These are phyloP conservation scores for Mycogone perniciosa DNA, from an alignment of 2,329 filamentous ascomycete genomes.

Conservation along the genomic window DNA sequence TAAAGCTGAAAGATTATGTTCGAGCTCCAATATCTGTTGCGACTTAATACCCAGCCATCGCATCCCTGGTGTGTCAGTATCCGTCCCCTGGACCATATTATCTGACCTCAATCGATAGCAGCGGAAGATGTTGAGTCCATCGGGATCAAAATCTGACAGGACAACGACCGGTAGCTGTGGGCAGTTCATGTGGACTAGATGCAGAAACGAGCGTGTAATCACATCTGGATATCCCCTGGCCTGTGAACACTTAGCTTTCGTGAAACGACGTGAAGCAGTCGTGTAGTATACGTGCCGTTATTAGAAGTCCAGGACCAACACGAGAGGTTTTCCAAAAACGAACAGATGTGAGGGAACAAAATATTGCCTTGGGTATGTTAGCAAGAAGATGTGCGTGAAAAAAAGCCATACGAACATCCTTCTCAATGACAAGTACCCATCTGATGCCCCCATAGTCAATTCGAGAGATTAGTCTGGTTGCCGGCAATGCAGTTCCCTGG, in stretches of 20 bases:
- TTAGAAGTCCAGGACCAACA: conserved; percentile 53
- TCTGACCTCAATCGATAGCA: conserved; percentile 69
- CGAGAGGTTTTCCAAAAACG: conserved; percentile 45
- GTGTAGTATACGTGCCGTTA: conserved; percentile 49
- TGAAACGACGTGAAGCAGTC: too few relatives aligned
- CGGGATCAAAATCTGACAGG: conserved; percentile 69
- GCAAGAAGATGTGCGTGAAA: not conserved
- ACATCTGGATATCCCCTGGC: conserved; percentile 80
- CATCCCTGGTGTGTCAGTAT: conserved; percentile 43
- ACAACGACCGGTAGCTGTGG: conserved; percentile 52
- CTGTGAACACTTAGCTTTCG: conserved; percentile 31
- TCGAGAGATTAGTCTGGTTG: conserved; percentile 39
- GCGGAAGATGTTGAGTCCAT: conserved; percentile 66
- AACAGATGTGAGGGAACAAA: conserved; percentile 57
- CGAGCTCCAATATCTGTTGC: conserved; percentile 30
- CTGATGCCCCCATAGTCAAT: conserved; percentile 43
- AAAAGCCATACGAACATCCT: conserved; percentile 50
- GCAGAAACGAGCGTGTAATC: conserved; percentile 59
- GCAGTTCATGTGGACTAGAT: conserved; percentile 40
- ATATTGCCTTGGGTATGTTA: conserved; percentile 55
- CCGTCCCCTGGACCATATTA: conserved; percentile 53
- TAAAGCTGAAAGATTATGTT: not conserved
- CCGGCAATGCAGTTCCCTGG: conserved; percentile 58
- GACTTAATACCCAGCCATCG: conserved; percentile 59
- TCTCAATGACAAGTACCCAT: conserved; percentile 73